These are phyloP conservation scores for Aspergillus thermomutatus DNA, from an alignment of 2,329 filamentous ascomycete species.

Conservation along the genomic window DNA sequence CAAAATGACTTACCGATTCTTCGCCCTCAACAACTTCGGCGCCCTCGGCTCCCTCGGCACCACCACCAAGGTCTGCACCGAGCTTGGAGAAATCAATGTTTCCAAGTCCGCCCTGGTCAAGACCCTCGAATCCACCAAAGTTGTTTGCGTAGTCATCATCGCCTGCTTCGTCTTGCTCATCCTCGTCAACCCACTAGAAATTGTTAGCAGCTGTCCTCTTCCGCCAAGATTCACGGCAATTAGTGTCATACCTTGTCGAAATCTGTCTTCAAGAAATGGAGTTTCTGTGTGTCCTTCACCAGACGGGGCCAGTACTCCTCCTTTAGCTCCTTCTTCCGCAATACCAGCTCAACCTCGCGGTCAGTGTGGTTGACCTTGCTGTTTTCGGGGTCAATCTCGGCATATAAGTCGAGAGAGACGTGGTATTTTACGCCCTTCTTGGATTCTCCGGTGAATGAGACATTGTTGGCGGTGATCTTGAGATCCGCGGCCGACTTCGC, in stretches of 20 bases:
- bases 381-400: constrained; percentile 80
- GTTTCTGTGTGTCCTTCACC: constrained; percentile 83
- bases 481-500: constrained; percentile 72
- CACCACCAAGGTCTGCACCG: constrained; percentile 53
- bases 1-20: constrained; percentile 40
- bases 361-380: constrained; percentile 85
- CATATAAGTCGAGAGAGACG: constrained; percentile 82
- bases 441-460: constrained; percentile 81
- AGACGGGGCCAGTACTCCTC: constrained; percentile 94
- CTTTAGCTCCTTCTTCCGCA: constrained; percentile 95
- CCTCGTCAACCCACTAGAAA: constrained; percentile 84
- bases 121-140: constrained; percentile 48
- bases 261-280: constrained; percentile 96
- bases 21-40: constrained; percentile 34
- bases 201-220: constrained; percentile 11
- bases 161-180: constrained; percentile 88
- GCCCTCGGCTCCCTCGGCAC: constrained; percentile 40
- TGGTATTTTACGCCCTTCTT: constrained; percentile 85
- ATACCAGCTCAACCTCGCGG: constrained; percentile 83
- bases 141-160: constrained; percentile 67
- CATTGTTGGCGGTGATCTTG: constrained; percentile 71
- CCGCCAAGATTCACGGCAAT: background rate
- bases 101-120: constrained; percentile 66
- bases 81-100: constrained; percentile 95
- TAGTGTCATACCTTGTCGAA: constrained; percentile 75